A percentile compares a stretch with the other conserved stretches of the same genome.
Evolutionary conservation across 1,139 yeast species (phyloP).

Genomic region (Yamadazyma spencermartinsiae): DNA sequence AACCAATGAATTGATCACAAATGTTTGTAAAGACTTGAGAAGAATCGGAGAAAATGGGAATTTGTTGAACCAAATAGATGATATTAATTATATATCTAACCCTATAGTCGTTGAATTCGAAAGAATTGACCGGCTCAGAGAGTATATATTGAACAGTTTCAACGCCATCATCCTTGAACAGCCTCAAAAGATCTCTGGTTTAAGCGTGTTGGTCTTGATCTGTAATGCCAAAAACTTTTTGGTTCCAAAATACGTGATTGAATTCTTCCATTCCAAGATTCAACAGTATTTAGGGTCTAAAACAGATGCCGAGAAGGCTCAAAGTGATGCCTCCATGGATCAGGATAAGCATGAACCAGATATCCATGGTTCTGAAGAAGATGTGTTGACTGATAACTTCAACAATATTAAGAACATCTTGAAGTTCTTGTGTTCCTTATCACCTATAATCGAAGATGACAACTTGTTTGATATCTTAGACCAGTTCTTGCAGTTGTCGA

Average conservation of each 20-base stretch:
- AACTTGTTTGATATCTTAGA: conserved; percentile 53
- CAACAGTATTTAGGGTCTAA: conserved; percentile 46
- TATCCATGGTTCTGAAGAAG: conserved; percentile 24
- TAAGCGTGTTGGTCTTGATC: conserved; percentile 68
- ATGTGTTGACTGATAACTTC: conserved; percentile 62
- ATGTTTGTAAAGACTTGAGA: conserved; percentile 56
- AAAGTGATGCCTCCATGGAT: not conserved
- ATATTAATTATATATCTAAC: conserved; percentile 63
- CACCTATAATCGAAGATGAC: conserved; percentile 59
- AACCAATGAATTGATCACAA: conserved; percentile 39
- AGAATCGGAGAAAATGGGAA: conserved; percentile 66
- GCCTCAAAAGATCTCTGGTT: conserved; percentile 79
- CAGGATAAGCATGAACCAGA: not conserved
- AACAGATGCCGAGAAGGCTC: not conserved
- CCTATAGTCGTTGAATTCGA: conserved; percentile 72
- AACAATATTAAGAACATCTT: conserved; percentile 68
- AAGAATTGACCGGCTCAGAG: conserved; percentile 61
- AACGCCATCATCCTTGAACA: conserved; percentile 78
- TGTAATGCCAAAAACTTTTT: conserved; percentile 66
- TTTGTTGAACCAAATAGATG: conserved; percentile 54
- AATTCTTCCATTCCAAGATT: conserved; percentile 63
- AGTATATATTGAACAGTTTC: conserved; percentile 60
- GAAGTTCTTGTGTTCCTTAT: conserved; percentile 66
- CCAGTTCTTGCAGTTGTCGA: conserved; percentile 48
- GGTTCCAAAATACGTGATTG: conserved; percentile 71